Conservation (phyloP, 208 protist species). For the Leishmania guyanensis region DNA sequence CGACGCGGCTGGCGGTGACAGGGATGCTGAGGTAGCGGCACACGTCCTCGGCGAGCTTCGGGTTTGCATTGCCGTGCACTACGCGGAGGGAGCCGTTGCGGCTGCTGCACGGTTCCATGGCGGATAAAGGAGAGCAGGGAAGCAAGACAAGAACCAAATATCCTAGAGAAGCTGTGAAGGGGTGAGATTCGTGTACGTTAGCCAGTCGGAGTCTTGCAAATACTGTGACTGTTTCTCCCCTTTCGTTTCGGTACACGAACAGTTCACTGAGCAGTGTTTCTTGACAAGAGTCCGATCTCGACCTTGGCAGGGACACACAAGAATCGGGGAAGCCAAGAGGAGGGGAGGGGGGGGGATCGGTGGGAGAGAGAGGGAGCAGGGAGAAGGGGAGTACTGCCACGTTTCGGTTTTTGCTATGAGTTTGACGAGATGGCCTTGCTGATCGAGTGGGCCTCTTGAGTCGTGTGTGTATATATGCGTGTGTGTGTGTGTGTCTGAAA, state of each 20-base stretch:
- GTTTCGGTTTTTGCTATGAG: not conserved
- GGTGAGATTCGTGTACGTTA: not conserved
- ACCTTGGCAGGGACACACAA: not conserved
- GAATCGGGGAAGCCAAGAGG: not conserved
- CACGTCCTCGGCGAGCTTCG: slow-evolving; percentile 83
- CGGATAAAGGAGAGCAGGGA: not conserved
- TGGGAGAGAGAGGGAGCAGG: not conserved
- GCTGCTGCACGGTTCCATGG: slow-evolving; percentile 28
- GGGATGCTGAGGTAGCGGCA: slow-evolving; percentile 75
- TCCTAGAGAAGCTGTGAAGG: not conserved
- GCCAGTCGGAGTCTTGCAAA: not conserved
- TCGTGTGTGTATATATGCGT: not conserved
- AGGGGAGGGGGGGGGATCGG: not conserved
- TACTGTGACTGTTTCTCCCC: not conserved
- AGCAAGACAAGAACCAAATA: not conserved
- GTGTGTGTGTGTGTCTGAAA: not conserved
- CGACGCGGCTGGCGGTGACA: slow-evolving; percentile 70
- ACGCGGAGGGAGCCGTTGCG: slow-evolving; percentile 82
- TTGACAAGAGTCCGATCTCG: not conserved
- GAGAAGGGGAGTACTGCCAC: not conserved
- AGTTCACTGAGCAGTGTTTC: not conserved
- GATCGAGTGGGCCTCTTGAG: not conserved
- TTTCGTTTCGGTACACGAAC: not conserved
- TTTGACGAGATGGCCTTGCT: not conserved
- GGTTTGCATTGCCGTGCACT: slow-evolving; percentile 86